Percentiles rank a stretch among this genome's conserved stretches.
phyloP scores from a whole-genome alignment of 2,329 filamentous ascomycete species.

The Aureobasidium sp. region DNA sequence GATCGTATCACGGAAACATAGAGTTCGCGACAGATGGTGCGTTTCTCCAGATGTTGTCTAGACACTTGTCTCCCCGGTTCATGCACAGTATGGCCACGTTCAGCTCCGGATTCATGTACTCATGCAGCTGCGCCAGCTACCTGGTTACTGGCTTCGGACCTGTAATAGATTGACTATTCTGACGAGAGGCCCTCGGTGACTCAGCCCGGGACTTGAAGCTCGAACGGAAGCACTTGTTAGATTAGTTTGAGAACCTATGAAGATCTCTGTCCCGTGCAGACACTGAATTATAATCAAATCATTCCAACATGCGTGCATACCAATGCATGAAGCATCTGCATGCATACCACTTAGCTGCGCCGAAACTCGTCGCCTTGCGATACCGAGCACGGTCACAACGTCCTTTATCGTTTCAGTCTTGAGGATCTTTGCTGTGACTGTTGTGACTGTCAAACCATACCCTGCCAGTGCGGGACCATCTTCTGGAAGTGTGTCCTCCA shows the following conservation, averaged over 20 bases:
- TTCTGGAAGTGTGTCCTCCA: background rate
- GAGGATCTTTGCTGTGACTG: background rate
- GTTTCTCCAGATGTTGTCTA: no score
- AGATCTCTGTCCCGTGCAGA: background rate
- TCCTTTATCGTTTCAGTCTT: background rate
- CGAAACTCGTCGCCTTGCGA: background rate
- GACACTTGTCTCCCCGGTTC: background rate
- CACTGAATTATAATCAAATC: background rate
- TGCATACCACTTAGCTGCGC: background rate
- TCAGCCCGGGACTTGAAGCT: background rate
- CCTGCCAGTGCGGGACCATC: background rate
- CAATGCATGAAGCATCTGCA: background rate
- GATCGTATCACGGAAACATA: background rate
- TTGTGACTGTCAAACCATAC: background rate
- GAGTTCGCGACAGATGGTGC: background rate
- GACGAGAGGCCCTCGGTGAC: background rate
- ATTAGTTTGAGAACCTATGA: background rate
- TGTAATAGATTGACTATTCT: background rate
- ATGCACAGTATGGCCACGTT: background rate
- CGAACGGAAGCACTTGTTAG: no score
- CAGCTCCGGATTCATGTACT: background rate
- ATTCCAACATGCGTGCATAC: background rate
- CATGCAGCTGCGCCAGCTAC: conserved; percentile 2
- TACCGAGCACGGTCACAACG: background rate
- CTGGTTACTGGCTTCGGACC: background rate